Base-by-base conservation (phyloP, 768 basidiomycete species). In the Cystobasidium onofrii region DNA sequence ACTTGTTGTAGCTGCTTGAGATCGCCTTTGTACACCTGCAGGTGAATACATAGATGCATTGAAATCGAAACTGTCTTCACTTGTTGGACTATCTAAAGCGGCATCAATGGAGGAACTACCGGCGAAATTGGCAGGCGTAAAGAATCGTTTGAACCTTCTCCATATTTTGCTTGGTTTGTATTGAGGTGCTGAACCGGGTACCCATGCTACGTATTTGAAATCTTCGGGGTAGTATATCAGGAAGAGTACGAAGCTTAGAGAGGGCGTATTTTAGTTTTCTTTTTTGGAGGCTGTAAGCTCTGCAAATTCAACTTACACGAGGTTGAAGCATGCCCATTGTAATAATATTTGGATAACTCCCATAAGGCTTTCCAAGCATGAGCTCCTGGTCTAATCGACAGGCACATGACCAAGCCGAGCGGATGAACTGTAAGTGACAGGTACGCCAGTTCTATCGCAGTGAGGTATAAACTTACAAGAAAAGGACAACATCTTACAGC, bases 211-310 rank as follows among this genome's bases (percentile, higher is more conserved):
- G 79, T 88, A 90, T 82, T 94, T 96, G 79, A 89, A 86, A 78
- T 90, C 87, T 6, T 85, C 82, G 0, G 96, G 96, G 80, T 91
- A 98, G 83, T 93, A 98, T 46, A 90, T 83, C 83, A 99, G 88
- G 82, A 90, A 98, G 1, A 99, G 86, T 0, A 94, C 85, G 73
- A 97, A 84, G 54, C 94, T 97, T n/a, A n/a, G 76, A 2, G n/a
- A 23, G 17, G 4, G 10, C 43, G 23, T 4, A 6, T 60, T 27
- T 25, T 17, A 1, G n/a, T n/a, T n/a, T n/a, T n/a, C n/a, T n/a
- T n/a, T n/a, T n/a, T n/a, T n/a, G n/a, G n/a, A n/a, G n/a, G 18
- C 17, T 27, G 29, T 1, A 60, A 18, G 34, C 34, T 46, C 41
- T 50, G 20, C 6, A 1, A 52, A 1, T 3, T 10, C n/a, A 18